phyloP scores from a whole-genome alignment of 441 rosid species.

The Codiaeum variegatum region DNA sequence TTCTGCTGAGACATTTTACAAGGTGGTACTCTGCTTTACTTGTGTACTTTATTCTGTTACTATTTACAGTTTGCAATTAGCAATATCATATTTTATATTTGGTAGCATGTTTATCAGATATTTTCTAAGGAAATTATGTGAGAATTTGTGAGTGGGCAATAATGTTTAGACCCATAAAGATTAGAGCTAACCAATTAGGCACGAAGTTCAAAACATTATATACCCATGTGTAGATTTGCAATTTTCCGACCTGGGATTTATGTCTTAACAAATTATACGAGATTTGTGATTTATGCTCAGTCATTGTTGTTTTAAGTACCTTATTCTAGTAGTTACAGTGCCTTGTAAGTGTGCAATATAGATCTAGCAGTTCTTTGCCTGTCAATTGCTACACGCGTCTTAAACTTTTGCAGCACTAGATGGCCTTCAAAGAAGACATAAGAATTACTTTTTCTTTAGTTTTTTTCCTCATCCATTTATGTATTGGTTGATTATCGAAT shows the following conservation, averaged over 20 bases:
- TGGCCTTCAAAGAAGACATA: background rate
- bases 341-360: background rate
- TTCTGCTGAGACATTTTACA: conserved; percentile 78
- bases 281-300: background rate
- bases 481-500: background rate
- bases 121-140: background rate
- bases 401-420: background rate
- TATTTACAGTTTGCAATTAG: background rate
- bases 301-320: background rate
- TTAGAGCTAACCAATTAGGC: too few relatives aligned
- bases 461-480: background rate
- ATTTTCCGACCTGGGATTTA: too few relatives aligned
- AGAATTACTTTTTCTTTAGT: background rate
- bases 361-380: background rate
- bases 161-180: too few relatives aligned
- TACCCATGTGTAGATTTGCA: too few relatives aligned
- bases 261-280: too few relatives aligned
- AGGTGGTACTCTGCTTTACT: conserved; percentile 40
- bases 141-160: too few relatives aligned
- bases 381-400: background rate
- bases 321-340: background rate
- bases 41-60: conserved; percentile 1
- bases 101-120: background rate
- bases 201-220: too few relatives aligned
- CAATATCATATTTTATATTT: background rate